Conservation (phyloP, 2,329 filamentous ascomycete species). For the Calonectria honghensis region DNA sequence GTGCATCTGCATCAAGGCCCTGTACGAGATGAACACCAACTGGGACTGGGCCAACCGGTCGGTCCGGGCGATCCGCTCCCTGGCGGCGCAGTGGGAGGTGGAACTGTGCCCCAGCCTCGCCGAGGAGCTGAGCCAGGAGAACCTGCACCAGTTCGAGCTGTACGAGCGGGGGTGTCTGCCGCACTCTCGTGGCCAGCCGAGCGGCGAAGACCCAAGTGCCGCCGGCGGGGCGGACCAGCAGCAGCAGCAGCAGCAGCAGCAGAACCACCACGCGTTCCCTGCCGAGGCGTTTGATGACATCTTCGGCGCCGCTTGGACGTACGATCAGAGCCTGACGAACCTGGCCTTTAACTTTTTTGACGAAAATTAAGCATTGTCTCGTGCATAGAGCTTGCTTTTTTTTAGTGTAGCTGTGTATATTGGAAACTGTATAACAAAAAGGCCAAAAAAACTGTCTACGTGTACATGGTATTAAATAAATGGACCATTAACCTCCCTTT, state of each 20-base stretch:
- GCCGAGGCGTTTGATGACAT: slow-evolving; percentile 43
- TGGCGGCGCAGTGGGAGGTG: slow-evolving; percentile 44
- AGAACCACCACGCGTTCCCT: slow-evolving; percentile 24
- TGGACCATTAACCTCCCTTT: slow-evolving; percentile 15
- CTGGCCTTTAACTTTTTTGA: slow-evolving; percentile 43
- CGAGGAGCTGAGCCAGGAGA: slow-evolving; percentile 41
- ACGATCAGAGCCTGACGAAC: slow-evolving; percentile 42
- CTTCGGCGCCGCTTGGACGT: slow-evolving; percentile 45
- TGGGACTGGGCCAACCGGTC: slow-evolving; percentile 49
- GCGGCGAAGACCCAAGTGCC: not conserved
- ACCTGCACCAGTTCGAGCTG: slow-evolving; percentile 40
- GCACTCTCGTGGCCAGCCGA: not conserved
- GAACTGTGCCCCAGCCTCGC: slow-evolving; percentile 39
- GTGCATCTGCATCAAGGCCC: slow-evolving; percentile 39
- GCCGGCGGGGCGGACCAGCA: too few species aligned
- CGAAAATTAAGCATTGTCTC: not conserved
- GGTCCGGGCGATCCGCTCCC: slow-evolving; percentile 41
- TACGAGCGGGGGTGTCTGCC: slow-evolving; percentile 40
- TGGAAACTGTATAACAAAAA: not conserved
- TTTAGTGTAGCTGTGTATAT: not conserved
- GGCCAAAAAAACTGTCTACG: not conserved
- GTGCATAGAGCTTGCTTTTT: not conserved
- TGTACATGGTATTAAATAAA: slow-evolving; percentile 21
- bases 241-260: too few species aligned
- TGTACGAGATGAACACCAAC: slow-evolving; percentile 47